phyloP scores from a whole-genome alignment of 345 rosid species.

The Aquilaria sinensis region DNA sequence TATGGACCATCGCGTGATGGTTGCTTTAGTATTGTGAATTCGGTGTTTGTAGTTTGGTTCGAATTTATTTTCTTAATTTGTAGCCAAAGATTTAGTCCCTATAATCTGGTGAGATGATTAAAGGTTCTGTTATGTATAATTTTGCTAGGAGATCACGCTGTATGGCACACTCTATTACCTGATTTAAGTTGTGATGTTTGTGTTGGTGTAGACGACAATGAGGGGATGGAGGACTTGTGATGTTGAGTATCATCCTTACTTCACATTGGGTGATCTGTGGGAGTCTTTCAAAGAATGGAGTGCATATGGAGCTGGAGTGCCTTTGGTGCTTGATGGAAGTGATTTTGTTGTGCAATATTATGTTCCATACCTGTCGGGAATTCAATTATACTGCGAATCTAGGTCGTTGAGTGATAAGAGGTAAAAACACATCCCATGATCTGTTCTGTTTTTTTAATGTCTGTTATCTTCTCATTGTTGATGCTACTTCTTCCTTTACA shows the following conservation, averaged over 20 bases:
- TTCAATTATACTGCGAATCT: conserved; percentile 53
- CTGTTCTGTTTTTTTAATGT: too few relatives aligned
- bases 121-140: too few relatives aligned
- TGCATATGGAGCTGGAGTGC: conserved; percentile 82
- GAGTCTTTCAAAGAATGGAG: conserved; percentile 78
- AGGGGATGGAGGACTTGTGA: conserved; percentile 35
- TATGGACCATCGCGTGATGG: too few relatives aligned
- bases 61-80: neutral
- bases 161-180: too few relatives aligned
- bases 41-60: neutral
- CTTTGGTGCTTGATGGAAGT: conserved; percentile 43
- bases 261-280: conserved; percentile 72
- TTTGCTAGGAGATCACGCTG: too few relatives aligned
- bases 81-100: neutral
- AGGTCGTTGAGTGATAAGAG: conserved; percentile 28
- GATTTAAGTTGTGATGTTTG: conserved; percentile 11
- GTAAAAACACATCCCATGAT: too few relatives aligned
- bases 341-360: conserved; percentile 68
- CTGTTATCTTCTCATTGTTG: too few relatives aligned
- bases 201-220: conserved; percentile 32
- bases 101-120: neutral
- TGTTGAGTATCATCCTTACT: conserved; percentile 35
- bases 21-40: too few relatives aligned
- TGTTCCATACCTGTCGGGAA: conserved; percentile 66
- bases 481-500: too few relatives aligned